Conservation (phyloP, 73 alveolate genomes). For the Urostyla sp. region DNA sequence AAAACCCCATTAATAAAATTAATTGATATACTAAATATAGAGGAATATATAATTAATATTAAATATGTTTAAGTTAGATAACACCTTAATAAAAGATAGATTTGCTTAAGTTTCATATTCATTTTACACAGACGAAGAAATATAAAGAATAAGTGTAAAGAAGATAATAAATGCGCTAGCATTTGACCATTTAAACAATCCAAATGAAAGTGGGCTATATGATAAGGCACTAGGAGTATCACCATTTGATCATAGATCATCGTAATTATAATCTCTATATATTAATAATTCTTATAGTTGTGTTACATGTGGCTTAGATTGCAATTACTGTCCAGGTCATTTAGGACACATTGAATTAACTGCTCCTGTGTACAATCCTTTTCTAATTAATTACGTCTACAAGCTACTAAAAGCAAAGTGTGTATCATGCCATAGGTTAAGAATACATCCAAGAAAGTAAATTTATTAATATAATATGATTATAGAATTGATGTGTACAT, state of each 20-base stretch:
- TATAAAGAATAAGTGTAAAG: slow-evolving; percentile 72
- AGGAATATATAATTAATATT: no score
- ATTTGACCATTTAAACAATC: slow-evolving; percentile 74
- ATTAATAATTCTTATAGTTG: slow-evolving; percentile 59
- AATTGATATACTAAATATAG: no score
- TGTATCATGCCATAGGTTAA: slow-evolving; percentile 68
- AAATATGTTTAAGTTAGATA: slow-evolving; percentile 54
- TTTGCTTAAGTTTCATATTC: slow-evolving; percentile 64
- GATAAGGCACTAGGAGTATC: slow-evolving; percentile 87
- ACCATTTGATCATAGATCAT: slow-evolving; percentile 62
- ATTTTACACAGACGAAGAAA: slow-evolving; percentile 81
- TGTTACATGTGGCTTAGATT: slow-evolving; percentile 84
- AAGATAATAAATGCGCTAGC: slow-evolving; percentile 77
- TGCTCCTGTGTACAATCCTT: slow-evolving; percentile 86
- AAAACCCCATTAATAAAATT: no score
- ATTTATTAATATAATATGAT: not conserved
- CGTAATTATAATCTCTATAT: not conserved
- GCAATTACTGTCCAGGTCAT: slow-evolving; percentile 85
- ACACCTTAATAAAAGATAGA: slow-evolving; percentile 43
- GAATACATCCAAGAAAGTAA: slow-evolving; percentile 62
- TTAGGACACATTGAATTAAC: slow-evolving; percentile 83
- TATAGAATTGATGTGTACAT: slow-evolving; percentile 34
- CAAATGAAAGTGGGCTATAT: slow-evolving; percentile 76
- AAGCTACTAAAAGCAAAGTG: slow-evolving; percentile 80
- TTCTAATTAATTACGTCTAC: slow-evolving; percentile 71